Percentiles rank a stretch among this genome's conserved stretches.
Evolutionary conservation across 768 basidiomycete species (phyloP).

Genomic region (Hortiboletus campestris): DNA sequence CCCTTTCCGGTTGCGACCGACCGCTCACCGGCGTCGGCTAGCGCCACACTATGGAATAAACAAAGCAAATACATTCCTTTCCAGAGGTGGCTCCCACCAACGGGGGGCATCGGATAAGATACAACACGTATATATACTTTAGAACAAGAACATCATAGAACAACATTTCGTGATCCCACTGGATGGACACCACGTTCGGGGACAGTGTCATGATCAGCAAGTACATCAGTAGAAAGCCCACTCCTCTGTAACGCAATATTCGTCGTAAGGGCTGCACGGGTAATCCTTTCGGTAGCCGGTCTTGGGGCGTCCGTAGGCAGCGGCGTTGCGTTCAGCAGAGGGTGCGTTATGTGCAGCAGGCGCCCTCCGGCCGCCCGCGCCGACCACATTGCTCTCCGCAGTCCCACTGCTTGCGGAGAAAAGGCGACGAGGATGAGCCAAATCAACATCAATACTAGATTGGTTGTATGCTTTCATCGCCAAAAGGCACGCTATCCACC

Average conservation of each 20-base stretch:
- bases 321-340: conserved; percentile 30
- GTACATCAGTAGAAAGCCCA: conserved; percentile 48
- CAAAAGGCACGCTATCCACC: conserved; percentile 39
- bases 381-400: conserved; percentile 34
- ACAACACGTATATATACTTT: conserved; percentile 22
- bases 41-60: not conserved
- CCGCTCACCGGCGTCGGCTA: not conserved
- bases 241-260: conserved; percentile 72
- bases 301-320: conserved; percentile 28
- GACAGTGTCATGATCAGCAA: not conserved
- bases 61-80: not conserved
- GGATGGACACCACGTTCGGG: conserved; percentile 3
- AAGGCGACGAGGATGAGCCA: conserved; percentile 30
- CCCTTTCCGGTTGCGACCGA: conserved; percentile 21
- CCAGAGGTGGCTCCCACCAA: not conserved
- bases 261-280: conserved; percentile 57
- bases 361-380: conserved; percentile 30
- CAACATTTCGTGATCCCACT: conserved; percentile 8
- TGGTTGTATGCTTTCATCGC: conserved; percentile 41
- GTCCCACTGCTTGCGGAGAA: conserved; percentile 35
- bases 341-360: conserved; percentile 20
- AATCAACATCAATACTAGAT: conserved; percentile 26
- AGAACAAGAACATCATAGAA: conserved; percentile 9
- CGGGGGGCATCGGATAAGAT: conserved; percentile 12
- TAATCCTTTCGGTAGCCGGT: conserved; percentile 41